Evolutionary conservation across 177 flowering plant genomes (phyloP), one percentile per base, ranked within the genome.

Genomic region (Vitis hybrid): DNA sequence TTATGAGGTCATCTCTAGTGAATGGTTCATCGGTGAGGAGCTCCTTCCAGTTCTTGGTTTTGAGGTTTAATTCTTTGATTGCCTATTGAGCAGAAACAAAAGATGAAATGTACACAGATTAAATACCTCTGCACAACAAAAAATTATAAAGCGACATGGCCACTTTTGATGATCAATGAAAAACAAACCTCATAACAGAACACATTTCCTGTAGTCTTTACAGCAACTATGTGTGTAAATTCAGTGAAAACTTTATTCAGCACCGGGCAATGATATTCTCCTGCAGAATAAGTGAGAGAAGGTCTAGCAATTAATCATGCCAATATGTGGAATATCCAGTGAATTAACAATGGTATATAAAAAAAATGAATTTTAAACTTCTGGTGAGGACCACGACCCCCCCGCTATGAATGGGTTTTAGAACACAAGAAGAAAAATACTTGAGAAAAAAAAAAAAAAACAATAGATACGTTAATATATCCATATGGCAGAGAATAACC

Each of bases 1-100:
- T 92, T 73, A 95, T 90, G 68, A 94, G 76, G 70, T 95, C 97
- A 52, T 81, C 88, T 75, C 76, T 90, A n/a, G 92, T 78, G 76
- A 94, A 92, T 63, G 98, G 92, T 75, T 95, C 97, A 82, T 95
- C 98, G 44, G 98, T 94, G 31, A 95, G 91, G 33, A 95, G 91
- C 84, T 94, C 98, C 80, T 87, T 92, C 97, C 97, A 95, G 75
- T 94, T 95, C 80, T 92, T 95, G 0, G 94, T 88, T 86, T 95
- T 95, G 64, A 95, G 70, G 74, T 95, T 95, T 75, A 94, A 79
- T 73, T 95, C 98, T 81, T 94, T 92, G 62, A 95, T 79, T 51
- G 99, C 98, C 99, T 95, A 70, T 11, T 62, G 44, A 62, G 6
- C 1, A 49, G 44, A 58, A 61, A 15, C 0, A 3, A 72, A 72